phyloP scores from a whole-genome alignment of 1,284 basidiomycete genomes.

The Meira nashicola region DNA sequence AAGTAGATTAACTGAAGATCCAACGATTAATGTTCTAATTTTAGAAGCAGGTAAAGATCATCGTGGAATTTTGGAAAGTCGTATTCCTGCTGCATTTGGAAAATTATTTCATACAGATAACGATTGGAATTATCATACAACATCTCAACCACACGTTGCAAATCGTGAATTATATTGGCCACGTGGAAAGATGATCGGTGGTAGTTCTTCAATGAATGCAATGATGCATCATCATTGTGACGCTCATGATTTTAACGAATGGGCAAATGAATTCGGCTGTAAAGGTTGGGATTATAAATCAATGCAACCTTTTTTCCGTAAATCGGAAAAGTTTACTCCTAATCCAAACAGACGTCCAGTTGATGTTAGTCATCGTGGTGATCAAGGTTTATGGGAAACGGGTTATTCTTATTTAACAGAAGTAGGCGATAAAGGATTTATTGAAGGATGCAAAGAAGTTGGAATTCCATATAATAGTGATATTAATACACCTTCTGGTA shows the following conservation, averaged over 20 bases:
- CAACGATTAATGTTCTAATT: slow-evolving; percentile 31
- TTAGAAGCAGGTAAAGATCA: slow-evolving; percentile 36
- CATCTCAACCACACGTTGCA: slow-evolving; percentile 21
- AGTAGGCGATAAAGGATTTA: slow-evolving; percentile 29
- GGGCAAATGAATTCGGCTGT: slow-evolving; percentile 28
- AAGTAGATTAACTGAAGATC: slow-evolving; percentile 31
- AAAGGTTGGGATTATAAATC: slow-evolving; percentile 37
- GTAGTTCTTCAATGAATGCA: slow-evolving; percentile 56
- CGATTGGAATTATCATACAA: slow-evolving; percentile 43
- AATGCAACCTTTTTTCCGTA: slow-evolving; percentile 24
- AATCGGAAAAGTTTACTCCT: slow-evolving; percentile 26
- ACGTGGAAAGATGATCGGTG: slow-evolving; percentile 46
- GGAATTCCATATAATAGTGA: slow-evolving; percentile 29
- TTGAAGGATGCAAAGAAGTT: slow-evolving; percentile 27
- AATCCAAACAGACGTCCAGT: slow-evolving; percentile 27
- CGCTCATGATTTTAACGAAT: slow-evolving; percentile 35
- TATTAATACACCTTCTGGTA: slow-evolving; percentile 31
- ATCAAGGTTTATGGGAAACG: slow-evolving; percentile 32
- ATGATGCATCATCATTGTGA: slow-evolving; percentile 48
- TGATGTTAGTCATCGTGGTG: slow-evolving; percentile 28
- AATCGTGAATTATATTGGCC: slow-evolving; percentile 32
- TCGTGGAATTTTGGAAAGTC: slow-evolving; percentile 22
- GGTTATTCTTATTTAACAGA: slow-evolving; percentile 34
- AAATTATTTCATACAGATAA: slow-evolving; percentile 34
- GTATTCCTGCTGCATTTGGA: slow-evolving; percentile 30